Base-by-base conservation (phyloP, 352 stramenopile species). In the Phytophthora pistaciae region DNA sequence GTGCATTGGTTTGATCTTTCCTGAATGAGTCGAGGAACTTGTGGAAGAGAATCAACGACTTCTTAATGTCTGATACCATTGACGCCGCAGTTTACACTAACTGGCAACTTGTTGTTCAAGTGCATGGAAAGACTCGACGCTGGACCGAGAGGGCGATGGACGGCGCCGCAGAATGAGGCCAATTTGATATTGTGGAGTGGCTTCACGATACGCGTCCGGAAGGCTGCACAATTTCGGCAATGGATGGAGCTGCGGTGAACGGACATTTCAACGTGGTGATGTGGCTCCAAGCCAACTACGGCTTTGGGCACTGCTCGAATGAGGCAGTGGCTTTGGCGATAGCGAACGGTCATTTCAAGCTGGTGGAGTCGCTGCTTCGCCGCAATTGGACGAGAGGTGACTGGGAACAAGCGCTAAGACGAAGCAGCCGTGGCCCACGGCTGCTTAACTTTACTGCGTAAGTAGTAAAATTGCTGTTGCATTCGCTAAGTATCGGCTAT, bases 341-440 rank as follows among this genome's bases (percentile, higher is more conserved):
- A 44, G 48, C 18, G 36, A 75, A 65, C 54, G 60, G 70, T 14
- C 65, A 77, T 21, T 54, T 66, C 9, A 60, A 77, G 5, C 54
- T 77, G 38, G 70, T 71, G 2, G 72, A 68, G 44, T 72, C 58
- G 52, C 58, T 76, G 46, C 9, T 23, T 53, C 29, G 46, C 16
- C 46, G 46, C 11, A 20, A 53, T 13, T 27, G 46, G 46, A 16
- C 46, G 9, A 2, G 10, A 25, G 16, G 11, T 27, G 46, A 53
- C 18, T 53, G 46, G 46, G n/a, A 25, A 25, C 6, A 25, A 0
- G 44, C 5, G 9, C 10, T 52, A 11, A n/a, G 7, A 25, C 16
- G 20, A 4, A 27, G 46, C 20, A 53, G 46, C 46, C 13, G n/a
- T 27, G 25, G n/a, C n/a, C n/a, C n/a, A n/a, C n/a, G 25, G 25